These are phyloP conservation scores for Fusarium sp. DNA, from an alignment of 2,329 filamentous ascomycete genomes.

Conservation along the genomic window DNA sequence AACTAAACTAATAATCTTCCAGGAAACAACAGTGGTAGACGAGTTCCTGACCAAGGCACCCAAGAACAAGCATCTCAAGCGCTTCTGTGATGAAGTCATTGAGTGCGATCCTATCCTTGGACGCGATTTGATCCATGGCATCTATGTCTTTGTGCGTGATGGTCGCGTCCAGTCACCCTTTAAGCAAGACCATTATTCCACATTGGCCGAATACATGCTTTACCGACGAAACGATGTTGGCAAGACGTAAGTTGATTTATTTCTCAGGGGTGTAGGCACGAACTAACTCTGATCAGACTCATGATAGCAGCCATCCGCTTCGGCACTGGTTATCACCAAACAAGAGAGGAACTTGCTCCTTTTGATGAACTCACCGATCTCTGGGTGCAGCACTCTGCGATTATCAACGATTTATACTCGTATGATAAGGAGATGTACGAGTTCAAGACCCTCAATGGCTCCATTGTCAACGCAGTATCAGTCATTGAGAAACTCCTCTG, in stretches of 20 bases:
- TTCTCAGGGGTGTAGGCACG: rapidly evolving
- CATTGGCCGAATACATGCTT: conserved; percentile 1
- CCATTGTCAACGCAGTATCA: conserved; percentile 14
- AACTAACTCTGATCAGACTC: not conserved
- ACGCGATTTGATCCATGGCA: not conserved
- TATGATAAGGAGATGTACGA: conserved; percentile 27
- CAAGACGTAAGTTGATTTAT: not conserved
- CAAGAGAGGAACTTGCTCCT: not conserved
- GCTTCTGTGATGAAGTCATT: not conserved
- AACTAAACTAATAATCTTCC: not conserved
- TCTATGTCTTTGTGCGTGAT: conserved; percentile 6
- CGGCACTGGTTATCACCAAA: conserved; percentile 1
- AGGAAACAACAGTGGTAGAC: conserved; percentile 20
- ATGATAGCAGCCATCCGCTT: conserved; percentile 26
- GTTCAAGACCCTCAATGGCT: not conserved
- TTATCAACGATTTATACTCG: conserved; percentile 23
- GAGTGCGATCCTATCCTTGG: conserved; percentile 15
- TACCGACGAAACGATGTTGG: conserved; percentile 16
- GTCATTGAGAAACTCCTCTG: conserved; percentile 11
- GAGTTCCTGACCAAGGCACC: conserved; percentile 15
- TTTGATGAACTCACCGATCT: conserved; percentile 12
- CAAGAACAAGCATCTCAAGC: conserved; percentile 14
- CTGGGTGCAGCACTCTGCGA: conserved; percentile 3
- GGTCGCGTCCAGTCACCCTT: conserved; percentile 17
- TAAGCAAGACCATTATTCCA: conserved; percentile 17